Evolutionary conservation across 2,329 filamentous ascomycete genomes (phyloP), one percentile per base, ranked within the genome.

Genomic region (Cladobotryum mycophilum): DNA sequence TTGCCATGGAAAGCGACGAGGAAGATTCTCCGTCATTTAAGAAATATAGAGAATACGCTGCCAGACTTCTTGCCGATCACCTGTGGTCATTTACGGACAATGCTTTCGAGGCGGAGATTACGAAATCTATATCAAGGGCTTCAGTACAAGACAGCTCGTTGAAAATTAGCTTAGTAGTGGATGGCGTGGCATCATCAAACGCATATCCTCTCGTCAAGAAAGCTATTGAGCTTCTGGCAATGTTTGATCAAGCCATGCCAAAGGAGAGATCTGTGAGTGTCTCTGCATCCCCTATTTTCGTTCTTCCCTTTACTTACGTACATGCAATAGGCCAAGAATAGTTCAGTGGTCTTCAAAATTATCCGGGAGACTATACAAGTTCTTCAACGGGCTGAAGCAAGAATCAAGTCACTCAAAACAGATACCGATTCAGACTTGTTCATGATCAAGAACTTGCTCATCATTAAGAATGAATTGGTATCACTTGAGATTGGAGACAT

Each of bases 391-490:
- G 92, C 89, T 25, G 87, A 90, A 58, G 73, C 78, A 5, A 80
- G 81, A 53, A 85, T 95, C 58, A 79, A 82, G 50, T 78, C 78
- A 35, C 82, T 81, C 55, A 77, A 75, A 56, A 63, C 68, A 50
- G 75, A 78, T 18, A 64, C 85, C 6, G 90, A 97, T 64, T 81
- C 87, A 0, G 88, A 96, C 58, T 78, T 99, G 4, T 99, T 99
- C 69, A 84, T 96, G 62, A 85, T 99, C 60, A 93, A 92, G 60
- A 96, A 99, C 65, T 79, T 99, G 2, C 85, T 99, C 45, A 85
- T 96, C 45, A 80, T 99, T 47, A 97, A 97, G 69, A 95, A 96
- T 64, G 89, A 96, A 65, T 87, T 99, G 47, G 84, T 99, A 22
- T 91, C 91, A 9, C 90, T 99, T 55, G 93, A 99, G 70, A 96